A percentile compares a stretch with the other conserved stretches of the same genome.
These are phyloP conservation scores for Fragilaria radians DNA, from an alignment of 108 stramenopile species.

Conservation along the genomic window DNA sequence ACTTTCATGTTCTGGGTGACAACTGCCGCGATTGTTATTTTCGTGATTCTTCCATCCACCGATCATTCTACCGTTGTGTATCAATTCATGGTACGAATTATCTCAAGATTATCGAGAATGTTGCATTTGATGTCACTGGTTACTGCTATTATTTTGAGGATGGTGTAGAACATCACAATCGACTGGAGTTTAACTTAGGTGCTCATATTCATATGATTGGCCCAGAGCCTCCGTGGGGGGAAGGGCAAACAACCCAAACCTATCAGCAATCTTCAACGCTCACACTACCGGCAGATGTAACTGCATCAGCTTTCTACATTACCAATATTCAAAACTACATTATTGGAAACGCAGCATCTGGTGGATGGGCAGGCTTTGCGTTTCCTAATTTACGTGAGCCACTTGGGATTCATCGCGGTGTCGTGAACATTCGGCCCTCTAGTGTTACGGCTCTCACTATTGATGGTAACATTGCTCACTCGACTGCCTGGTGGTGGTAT, in stretches of 20 bases:
- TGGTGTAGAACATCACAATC: constrained; percentile 40
- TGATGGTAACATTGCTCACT: constrained; percentile 31
- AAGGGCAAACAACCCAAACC: constrained; percentile 9
- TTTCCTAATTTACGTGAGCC: constrained; percentile 20
- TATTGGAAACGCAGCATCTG: constrained; percentile 34
- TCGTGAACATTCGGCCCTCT: constrained; percentile 7
- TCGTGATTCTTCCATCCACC: constrained; percentile 23
- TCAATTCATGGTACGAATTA: constrained; percentile 31
- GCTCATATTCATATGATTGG: constrained; percentile 41
- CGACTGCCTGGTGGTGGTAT: constrained; percentile 26
- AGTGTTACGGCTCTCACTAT: constrained; percentile 3
- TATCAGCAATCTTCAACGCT: constrained; percentile 8
- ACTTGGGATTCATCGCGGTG: constrained; percentile 10
- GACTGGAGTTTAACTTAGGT: constrained; percentile 30
- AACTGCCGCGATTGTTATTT: constrained; percentile 22
- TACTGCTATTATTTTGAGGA: constrained; percentile 44
- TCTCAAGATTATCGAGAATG: constrained; percentile 21
- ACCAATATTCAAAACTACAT: constrained; percentile 36
- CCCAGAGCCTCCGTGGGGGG: constrained; percentile 5
- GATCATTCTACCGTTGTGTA: constrained; percentile 35
- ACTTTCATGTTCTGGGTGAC: constrained; percentile 32
- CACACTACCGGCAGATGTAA: constrained; percentile 26
- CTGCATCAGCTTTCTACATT: constrained; percentile 33
- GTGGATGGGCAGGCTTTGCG: constrained; percentile 36
- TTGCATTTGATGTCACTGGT: constrained; percentile 36